Evolutionary conservation across 169 alveolate species (phyloP).

Genomic region (Theileria orientalis): DNA sequence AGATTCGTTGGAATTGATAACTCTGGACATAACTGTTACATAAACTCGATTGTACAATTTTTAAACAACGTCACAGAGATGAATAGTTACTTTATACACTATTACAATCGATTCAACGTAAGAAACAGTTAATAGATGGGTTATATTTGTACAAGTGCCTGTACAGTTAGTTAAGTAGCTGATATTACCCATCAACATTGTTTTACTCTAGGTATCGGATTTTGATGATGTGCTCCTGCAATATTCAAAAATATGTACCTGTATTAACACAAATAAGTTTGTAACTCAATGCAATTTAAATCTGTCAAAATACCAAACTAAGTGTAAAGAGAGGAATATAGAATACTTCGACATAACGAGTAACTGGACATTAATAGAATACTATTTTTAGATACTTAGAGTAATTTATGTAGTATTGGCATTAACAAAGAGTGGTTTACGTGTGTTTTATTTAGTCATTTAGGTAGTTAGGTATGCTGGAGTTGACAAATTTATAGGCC

Average conservation of each 20-base stretch:
- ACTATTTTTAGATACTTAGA: too few species aligned
- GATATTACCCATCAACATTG: neutral
- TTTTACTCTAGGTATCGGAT: neutral
- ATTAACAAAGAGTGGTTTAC: too few species aligned
- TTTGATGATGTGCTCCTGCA: slow-evolving; percentile 47
- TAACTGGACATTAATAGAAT: too few species aligned
- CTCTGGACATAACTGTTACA: slow-evolving; percentile 84
- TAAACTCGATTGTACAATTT: slow-evolving; percentile 77
- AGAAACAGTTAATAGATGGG: too few species aligned
- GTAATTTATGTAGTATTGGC: too few species aligned
- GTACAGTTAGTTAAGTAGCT: slow-evolving; percentile 14
- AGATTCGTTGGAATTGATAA: slow-evolving; percentile 77
- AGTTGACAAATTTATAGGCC: slow-evolving; percentile 5
- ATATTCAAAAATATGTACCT: slow-evolving; percentile 40
- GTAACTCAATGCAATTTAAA: slow-evolving; percentile 17
- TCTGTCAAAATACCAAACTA: slow-evolving; percentile 11
- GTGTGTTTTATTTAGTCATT: too few species aligned
- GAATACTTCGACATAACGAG: slow-evolving; percentile 27
- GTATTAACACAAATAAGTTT: slow-evolving; percentile 15
- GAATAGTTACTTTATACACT: slow-evolving; percentile 16
- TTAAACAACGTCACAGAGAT: slow-evolving; percentile 9
- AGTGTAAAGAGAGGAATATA: slow-evolving; percentile 13
- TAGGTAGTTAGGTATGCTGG: too few species aligned
- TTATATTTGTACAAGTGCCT: too few species aligned
- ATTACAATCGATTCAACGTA: slow-evolving; percentile 19